Evolutionary conservation across 2,329 filamentous ascomycete species (phyloP), one percentile per base, ranked within the genome.

Genomic region (Ilyonectria destructans): DNA sequence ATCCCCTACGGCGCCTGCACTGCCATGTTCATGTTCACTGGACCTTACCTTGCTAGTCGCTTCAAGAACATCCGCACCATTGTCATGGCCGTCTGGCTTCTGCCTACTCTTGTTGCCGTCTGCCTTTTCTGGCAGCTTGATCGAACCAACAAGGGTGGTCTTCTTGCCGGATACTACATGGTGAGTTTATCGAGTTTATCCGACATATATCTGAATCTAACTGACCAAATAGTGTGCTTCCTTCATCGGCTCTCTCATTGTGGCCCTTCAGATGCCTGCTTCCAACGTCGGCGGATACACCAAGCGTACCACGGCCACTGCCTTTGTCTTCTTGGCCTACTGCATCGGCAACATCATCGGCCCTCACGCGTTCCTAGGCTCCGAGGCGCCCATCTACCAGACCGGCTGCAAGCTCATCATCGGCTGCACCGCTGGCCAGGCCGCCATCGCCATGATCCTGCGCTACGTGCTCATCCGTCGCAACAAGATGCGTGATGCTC

Each of bases 1-100:
- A 89, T 90, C 35, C 88, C 88, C 0, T 82, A 85, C 49, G 88
- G 88, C 6, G 84, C 81, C 1, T 88, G 87, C 71, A 86, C 88
- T 62, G 81, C 87, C 3, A 75, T 87, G n/a, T 88, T 82, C 69
- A 85, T 90, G 40, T 81, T 89, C 10, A 81, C 82, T 0, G 87
- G 87, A 2, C 84, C 86, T 1, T 89, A 80, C 58, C 74, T 88
- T 2, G 87, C 88, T 0, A 85, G 85, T 3, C 81, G 79, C n/a
- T 80, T 87, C 68, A 82, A 80, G 59, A 87, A 89, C 55, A 77
- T 80, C 3, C 82, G 87, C 4, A 89, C 87, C 0, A 78, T 81
- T 23, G 81, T 88, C 60, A 89, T 89, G 87, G 80, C 81, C 3
- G 58, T 84, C 0, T 89, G 87, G 72, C 75, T 89, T 4, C 54